Evolutionary conservation across 257 asterid genomes (phyloP).

Genomic region (Nyctanthes arbortristis): DNA sequence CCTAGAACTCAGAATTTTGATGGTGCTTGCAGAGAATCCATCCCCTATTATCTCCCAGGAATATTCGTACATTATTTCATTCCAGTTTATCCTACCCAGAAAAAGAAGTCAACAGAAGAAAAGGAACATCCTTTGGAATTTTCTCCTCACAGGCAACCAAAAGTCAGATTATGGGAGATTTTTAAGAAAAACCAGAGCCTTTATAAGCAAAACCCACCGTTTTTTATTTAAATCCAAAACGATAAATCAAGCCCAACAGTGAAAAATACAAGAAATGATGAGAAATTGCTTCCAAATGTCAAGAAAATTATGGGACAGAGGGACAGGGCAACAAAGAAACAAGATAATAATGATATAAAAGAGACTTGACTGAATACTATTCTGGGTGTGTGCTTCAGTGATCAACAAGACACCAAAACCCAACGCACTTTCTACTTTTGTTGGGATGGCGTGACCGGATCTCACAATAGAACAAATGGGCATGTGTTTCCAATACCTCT

Average conservation of each 20-base stretch:
- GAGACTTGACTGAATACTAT: neutral
- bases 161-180: conserved; percentile 1
- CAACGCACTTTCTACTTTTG: neutral
- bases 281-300: conserved; percentile 17
- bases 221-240: neutral
- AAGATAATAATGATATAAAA: neutral
- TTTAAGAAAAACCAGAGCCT: neutral
- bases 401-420: conserved; percentile 10
- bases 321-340: conserved; percentile 16
- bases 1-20: conserved; percentile 1
- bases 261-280: conserved; percentile 3
- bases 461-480: too few relatives aligned
- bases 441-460: too few relatives aligned
- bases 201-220: neutral
- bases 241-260: neutral
- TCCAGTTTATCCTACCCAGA: neutral
- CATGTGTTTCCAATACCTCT: too few relatives aligned
- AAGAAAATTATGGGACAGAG: conserved; percentile 8
- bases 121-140: neutral
- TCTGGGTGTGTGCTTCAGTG: neutral
- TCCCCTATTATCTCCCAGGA: neutral
- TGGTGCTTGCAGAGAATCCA: neutral
- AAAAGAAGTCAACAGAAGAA: neutral
- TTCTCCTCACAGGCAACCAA: neutral
- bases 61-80: neutral